Evolutionary conservation across 148 eudicot species (phyloP).

Genomic region (Talinum fruticosum): DNA sequence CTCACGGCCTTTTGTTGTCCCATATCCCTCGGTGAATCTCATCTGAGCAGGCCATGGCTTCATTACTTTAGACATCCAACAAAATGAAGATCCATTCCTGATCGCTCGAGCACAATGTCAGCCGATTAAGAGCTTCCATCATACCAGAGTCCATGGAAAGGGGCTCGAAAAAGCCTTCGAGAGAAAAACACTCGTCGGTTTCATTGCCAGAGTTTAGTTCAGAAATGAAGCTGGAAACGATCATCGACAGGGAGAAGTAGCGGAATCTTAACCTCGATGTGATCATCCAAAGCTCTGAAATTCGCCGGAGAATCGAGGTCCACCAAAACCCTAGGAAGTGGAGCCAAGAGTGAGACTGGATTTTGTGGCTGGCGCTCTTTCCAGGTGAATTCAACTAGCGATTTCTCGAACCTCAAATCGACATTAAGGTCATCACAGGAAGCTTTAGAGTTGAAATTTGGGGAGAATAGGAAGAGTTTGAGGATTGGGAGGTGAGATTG

Average conservation of each 20-base stretch:
- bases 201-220: constrained; percentile 32
- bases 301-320: constrained; percentile 61
- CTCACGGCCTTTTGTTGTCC: constrained; percentile 52
- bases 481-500: constrained; percentile 78
- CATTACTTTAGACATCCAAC: not conserved
- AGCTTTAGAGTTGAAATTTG: constrained; percentile 36
- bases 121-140: not conserved
- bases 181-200: not conserved
- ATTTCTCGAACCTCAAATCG: constrained; percentile 41
- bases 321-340: constrained; percentile 69
- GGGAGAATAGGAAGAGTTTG: constrained; percentile 61
- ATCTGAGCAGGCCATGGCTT: not conserved
- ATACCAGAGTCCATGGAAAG: constrained; percentile 59
- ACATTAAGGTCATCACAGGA: constrained; percentile 44
- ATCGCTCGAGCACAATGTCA: not conserved
- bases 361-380: constrained; percentile 18
- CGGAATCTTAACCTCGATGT: constrained; percentile 61
- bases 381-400: constrained; percentile 43
- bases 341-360: constrained; percentile 41
- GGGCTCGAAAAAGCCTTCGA: constrained; percentile 26
- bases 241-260: constrained; percentile 79
- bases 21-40: constrained; percentile 49
- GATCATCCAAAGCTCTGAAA: constrained; percentile 49
- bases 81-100: not conserved
- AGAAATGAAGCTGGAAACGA: constrained; percentile 49